These are phyloP conservation scores for Letharia lupina DNA, from an alignment of 495 filamentous ascomycete species.

Conservation along the genomic window DNA sequence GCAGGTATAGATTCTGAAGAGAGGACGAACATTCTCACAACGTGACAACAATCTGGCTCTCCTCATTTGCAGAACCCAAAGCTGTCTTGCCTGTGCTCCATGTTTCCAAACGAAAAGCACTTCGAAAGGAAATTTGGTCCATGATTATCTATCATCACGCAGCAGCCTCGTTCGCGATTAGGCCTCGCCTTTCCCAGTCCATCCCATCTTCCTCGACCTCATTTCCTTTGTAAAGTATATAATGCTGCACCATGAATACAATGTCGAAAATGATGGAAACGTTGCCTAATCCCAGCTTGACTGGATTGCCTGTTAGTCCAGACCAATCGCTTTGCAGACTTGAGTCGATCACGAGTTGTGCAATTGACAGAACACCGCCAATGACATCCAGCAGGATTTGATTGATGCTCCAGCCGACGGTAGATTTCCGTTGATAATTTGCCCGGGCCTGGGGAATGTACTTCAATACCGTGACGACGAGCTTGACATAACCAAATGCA, in stretches of 20 bases:
- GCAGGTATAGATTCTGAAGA: too few species aligned
- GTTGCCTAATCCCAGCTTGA: conserved; percentile 79
- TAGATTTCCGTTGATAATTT: conserved; percentile 77
- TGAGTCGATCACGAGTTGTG: conserved; percentile 76
- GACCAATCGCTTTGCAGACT: conserved; percentile 80
- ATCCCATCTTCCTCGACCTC: conserved; percentile 17
- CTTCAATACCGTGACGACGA: conserved; percentile 82
- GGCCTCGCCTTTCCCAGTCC: conserved; percentile 9
- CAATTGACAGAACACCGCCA: conserved; percentile 74
- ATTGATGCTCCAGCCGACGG: conserved; percentile 75
- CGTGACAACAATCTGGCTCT: too few species aligned
- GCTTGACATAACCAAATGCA: conserved; percentile 73
- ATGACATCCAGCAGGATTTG: conserved; percentile 79
- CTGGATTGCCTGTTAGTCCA: conserved; percentile 81
- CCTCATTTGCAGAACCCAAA: too few species aligned
- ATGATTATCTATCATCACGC: conserved; percentile 15
- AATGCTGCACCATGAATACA: conserved; percentile 83
- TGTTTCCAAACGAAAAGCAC: not conserved
- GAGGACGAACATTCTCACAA: too few species aligned
- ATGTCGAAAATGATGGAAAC: conserved; percentile 78
- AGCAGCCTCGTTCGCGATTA: conserved; percentile 13
- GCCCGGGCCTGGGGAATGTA: conserved; percentile 79
- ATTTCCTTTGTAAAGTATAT: conserved; percentile 54
- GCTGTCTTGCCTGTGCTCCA: too few species aligned
- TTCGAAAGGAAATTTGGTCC: not conserved